A percentile compares a stretch with the other conserved stretches of the same genome.
These are phyloP conservation scores for Ampelomyces quisqualis DNA, from an alignment of 2,329 filamentous ascomycete species.

Conservation along the genomic window DNA sequence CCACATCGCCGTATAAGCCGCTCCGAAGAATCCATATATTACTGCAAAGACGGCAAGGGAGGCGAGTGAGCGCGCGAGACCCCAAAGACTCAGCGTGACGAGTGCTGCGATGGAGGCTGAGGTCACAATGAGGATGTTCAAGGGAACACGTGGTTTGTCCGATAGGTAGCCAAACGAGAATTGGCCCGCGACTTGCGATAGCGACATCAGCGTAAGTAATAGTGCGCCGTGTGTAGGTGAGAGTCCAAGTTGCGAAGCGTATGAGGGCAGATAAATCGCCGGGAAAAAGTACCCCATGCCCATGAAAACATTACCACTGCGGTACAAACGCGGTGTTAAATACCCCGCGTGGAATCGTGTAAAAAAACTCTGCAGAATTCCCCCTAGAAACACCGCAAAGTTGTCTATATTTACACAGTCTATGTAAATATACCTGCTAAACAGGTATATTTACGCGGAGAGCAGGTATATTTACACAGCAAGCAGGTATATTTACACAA, in stretches of 20 bases:
- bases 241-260: conserved; percentile 25
- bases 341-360: no score
- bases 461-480: no score
- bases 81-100: conserved; percentile 45
- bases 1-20: conserved; percentile 44
- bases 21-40: conserved; percentile 44
- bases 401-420: no score
- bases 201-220: conserved; percentile 39
- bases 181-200: conserved; percentile 34
- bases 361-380: no score
- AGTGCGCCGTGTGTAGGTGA: conserved; percentile 28
- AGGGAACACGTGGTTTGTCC: conserved; percentile 35
- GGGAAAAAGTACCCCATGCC: conserved; percentile 46
- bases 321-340: no score
- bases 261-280: conserved; percentile 41
- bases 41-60: conserved; percentile 43
- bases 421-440: no score
- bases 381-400: no score
- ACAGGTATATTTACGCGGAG: no score
- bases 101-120: conserved; percentile 32
- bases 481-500: no score
- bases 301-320: conserved; percentile 42
- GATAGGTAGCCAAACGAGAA: conserved; percentile 39
- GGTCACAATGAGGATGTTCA: conserved; percentile 34
- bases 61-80: conserved; percentile 41